A percentile compares a stretch with the other conserved stretches of the same genome.
Conservation (phyloP, 2,329 filamentous ascomycete species). For the Hypoxylon sp. region DNA sequence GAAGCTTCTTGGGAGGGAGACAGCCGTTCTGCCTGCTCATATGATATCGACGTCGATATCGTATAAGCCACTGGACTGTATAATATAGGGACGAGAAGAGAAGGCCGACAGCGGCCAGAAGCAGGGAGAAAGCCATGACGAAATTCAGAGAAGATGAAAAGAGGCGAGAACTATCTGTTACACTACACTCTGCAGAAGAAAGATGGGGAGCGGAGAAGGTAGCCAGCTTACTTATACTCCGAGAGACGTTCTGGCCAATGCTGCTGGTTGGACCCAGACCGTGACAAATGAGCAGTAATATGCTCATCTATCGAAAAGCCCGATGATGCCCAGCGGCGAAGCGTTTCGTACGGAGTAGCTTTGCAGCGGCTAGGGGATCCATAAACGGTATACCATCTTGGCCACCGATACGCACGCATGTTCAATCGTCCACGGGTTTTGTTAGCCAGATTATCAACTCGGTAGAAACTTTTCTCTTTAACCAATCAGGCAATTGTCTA, state of each 20-base stretch:
- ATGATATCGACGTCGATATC: slow-evolving; percentile 32
- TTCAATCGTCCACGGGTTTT: slow-evolving; percentile 42
- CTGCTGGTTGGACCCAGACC: slow-evolving; percentile 38
- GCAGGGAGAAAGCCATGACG: slow-evolving; percentile 41
- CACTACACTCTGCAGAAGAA: slow-evolving; percentile 34
- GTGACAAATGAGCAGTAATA: slow-evolving; percentile 37
- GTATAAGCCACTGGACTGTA: slow-evolving; percentile 35
- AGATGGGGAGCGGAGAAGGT: slow-evolving; percentile 40
- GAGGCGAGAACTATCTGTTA: slow-evolving; percentile 24
- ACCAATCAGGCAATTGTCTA: slow-evolving; percentile 45
- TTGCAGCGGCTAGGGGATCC: slow-evolving; percentile 41
- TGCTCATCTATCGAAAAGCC: slow-evolving; percentile 30
- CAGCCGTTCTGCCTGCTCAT: slow-evolving; percentile 41
- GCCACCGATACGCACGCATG: slow-evolving; percentile 43
- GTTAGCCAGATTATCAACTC: slow-evolving; percentile 44
- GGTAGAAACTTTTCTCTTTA: slow-evolving; percentile 42
- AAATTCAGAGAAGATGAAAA: slow-evolving; percentile 5
- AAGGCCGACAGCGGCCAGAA: slow-evolving; percentile 33
- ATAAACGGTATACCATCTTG: slow-evolving; percentile 37
- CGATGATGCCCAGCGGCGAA: slow-evolving; percentile 42
- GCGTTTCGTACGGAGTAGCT: slow-evolving; percentile 30
- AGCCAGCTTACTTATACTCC: slow-evolving; percentile 42
- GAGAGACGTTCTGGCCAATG: slow-evolving; percentile 34
- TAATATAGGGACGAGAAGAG: slow-evolving; percentile 33
- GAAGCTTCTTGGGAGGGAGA: slow-evolving; percentile 42